Percentiles rank a stretch among this genome's conserved stretches.
Evolutionary conservation across 129 eudicot species (phyloP).

Genomic region (Cynara cardunculus): DNA sequence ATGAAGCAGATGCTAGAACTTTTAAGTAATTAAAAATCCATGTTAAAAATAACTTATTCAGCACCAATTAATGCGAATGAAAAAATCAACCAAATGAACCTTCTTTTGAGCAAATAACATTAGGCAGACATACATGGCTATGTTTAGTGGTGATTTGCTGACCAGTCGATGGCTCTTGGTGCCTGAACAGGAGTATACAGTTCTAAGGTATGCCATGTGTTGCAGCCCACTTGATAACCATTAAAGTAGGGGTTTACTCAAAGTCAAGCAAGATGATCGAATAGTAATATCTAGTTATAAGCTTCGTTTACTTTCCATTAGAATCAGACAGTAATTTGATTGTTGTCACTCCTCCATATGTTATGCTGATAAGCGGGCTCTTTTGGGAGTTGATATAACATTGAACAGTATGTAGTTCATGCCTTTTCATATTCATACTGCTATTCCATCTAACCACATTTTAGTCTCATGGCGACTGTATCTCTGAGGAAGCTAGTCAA

Average conservation of each 20-base stretch:
- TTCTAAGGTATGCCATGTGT: background rate
- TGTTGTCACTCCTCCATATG: background rate
- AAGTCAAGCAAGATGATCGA: background rate
- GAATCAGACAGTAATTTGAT: background rate
- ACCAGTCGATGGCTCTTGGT: background rate
- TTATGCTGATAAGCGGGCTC: background rate
- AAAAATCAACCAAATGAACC: background rate
- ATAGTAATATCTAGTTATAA: background rate
- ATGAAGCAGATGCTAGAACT: background rate
- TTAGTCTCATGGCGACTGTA: background rate
- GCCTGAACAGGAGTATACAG: background rate
- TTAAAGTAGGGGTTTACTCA: background rate
- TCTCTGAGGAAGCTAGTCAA: background rate
- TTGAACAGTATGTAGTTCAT: background rate
- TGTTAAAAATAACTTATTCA: background rate
- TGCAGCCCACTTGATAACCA: background rate
- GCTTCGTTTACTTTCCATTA: background rate
- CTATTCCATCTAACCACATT: background rate
- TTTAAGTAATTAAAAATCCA: background rate
- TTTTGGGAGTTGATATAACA: background rate
- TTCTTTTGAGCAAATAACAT: background rate
- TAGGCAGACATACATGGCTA: background rate
- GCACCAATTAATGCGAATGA: background rate
- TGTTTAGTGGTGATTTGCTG: background rate
- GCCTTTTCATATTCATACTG: background rate